These are phyloP conservation scores for Arthrinium puccinioides DNA, from an alignment of 2,329 filamentous ascomycete species.

Conservation along the genomic window DNA sequence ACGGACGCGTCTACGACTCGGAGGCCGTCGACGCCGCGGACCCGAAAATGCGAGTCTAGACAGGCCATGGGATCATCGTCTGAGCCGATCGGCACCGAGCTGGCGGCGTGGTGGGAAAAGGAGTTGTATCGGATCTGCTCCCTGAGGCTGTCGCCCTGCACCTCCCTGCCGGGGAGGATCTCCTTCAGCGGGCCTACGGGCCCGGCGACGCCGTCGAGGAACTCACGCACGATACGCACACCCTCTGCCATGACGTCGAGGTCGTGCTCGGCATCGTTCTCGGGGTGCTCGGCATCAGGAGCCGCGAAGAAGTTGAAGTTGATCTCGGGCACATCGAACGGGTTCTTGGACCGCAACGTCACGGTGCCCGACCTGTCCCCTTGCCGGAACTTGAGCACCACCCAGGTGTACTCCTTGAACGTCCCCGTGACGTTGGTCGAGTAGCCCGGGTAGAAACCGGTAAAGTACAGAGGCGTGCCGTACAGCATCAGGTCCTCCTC, in stretches of 20 bases:
- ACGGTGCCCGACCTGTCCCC: slow-evolving; percentile 46
- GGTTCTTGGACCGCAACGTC: slow-evolving; percentile 41
- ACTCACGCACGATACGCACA: neutral
- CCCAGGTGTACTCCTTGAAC: slow-evolving; percentile 17
- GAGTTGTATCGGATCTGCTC: slow-evolving; percentile 31
- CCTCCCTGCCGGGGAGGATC: neutral
- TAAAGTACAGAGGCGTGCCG: slow-evolving; percentile 7
- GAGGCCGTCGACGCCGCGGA: slow-evolving; percentile 40
- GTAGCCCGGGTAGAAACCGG: slow-evolving; percentile 9
- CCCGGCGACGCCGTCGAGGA: neutral
- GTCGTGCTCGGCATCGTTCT: slow-evolving; percentile 6
- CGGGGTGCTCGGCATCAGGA: slow-evolving; percentile 31
- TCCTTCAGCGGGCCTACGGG: neutral
- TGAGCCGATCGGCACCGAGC: slow-evolving; percentile 43
- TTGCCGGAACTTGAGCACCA: slow-evolving; percentile 27
- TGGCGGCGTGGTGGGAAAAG: slow-evolving; percentile 48
- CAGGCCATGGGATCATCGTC: slow-evolving; percentile 44
- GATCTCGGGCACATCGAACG: slow-evolving; percentile 54
- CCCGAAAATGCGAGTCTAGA: slow-evolving; percentile 43
- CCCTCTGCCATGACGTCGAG: slow-evolving; percentile 29
- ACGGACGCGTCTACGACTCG: slow-evolving; percentile 48
- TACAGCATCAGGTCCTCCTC: slow-evolving; percentile 9
- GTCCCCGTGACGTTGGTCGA: slow-evolving; percentile 8
- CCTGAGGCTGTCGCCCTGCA: slow-evolving; percentile 8
- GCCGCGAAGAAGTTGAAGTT: slow-evolving; percentile 47